Evolutionary conservation across 345 rosid species (phyloP).

Genomic region (Trapa bicornis): DNA sequence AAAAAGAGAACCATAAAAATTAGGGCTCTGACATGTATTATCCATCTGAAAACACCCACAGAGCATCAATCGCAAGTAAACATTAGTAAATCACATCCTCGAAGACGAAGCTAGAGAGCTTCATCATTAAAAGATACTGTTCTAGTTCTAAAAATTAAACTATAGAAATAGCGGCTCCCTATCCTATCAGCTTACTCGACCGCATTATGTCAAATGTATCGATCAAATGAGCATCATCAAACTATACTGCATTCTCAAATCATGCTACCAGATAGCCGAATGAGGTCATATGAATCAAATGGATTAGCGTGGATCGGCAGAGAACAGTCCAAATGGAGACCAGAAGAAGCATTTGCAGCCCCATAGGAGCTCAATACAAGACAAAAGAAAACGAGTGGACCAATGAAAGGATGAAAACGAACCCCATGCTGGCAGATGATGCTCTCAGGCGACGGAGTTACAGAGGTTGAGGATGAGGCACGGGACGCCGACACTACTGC

Average conservation of each 20-base stretch:
- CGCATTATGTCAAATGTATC: not conserved
- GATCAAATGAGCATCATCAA: not conserved
- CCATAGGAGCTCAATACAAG: not conserved
- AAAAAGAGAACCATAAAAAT: not conserved
- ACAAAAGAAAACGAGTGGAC: not conserved
- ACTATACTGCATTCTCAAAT: not conserved
- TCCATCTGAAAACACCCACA: not conserved
- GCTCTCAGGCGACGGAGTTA: not conserved
- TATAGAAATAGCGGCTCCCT: not conserved
- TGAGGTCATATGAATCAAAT: not conserved
- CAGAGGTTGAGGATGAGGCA: not conserved
- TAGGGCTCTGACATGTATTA: not conserved
- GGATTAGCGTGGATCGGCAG: not conserved
- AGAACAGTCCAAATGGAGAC: not conserved
- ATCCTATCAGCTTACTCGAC: not conserved
- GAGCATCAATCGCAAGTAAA: not conserved
- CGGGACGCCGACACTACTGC: not conserved
- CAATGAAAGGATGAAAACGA: not conserved
- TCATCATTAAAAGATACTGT: not conserved
- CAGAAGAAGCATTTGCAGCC: not conserved
- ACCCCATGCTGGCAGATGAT: slow-evolving; percentile 4
- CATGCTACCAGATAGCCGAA: not conserved
- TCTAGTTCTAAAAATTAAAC: not conserved
- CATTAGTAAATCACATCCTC: not conserved
- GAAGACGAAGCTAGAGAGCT: not conserved